These are phyloP conservation scores for Pichia nanzhaoensis DNA, from an alignment of 805 yeast genomes.

Conservation along the genomic window DNA sequence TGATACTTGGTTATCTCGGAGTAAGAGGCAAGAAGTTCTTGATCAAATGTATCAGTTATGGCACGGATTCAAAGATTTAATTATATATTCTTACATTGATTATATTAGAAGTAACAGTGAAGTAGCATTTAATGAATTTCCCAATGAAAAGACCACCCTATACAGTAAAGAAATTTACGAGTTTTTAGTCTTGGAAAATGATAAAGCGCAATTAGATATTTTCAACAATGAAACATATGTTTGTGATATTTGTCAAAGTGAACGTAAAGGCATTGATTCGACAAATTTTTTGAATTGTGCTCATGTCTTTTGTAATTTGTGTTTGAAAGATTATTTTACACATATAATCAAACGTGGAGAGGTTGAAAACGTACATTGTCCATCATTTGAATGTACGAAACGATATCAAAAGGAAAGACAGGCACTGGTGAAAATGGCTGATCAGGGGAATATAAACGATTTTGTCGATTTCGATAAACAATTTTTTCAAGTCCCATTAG, in stretches of 20 bases:
- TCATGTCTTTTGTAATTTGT: conserved; percentile 43
- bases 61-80: conserved; percentile 8
- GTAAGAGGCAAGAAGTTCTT: conserved; percentile 14
- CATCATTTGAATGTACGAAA: conserved; percentile 43
- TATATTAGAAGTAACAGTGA: conserved; percentile 12
- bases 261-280: conserved; percentile 39
- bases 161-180: conserved; percentile 8
- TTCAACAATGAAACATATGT: conserved; percentile 35
- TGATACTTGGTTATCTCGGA: conserved; percentile 28
- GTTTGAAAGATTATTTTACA: conserved; percentile 38
- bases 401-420: conserved; percentile 15
- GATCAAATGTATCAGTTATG: conserved; percentile 6
- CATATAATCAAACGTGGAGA: conserved; percentile 41
- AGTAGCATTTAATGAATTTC: conserved; percentile 1
- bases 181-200: conserved; percentile 14
- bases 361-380: conserved; percentile 49
- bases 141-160: conserved; percentile 4
- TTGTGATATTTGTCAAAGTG: conserved; percentile 54
- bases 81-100: conserved; percentile 13
- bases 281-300: conserved; percentile 36
- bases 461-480: conserved; percentile 29
- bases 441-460: conserved; percentile 15
- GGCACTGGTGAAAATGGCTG: conserved; percentile 10
- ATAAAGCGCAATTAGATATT: conserved; percentile 18
- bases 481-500: conserved; percentile 38